A percentile compares a stretch with the other conserved stretches of the same genome.
Conservation (phyloP, 805 yeast genomes). For the Kodamaea restingae region DNA sequence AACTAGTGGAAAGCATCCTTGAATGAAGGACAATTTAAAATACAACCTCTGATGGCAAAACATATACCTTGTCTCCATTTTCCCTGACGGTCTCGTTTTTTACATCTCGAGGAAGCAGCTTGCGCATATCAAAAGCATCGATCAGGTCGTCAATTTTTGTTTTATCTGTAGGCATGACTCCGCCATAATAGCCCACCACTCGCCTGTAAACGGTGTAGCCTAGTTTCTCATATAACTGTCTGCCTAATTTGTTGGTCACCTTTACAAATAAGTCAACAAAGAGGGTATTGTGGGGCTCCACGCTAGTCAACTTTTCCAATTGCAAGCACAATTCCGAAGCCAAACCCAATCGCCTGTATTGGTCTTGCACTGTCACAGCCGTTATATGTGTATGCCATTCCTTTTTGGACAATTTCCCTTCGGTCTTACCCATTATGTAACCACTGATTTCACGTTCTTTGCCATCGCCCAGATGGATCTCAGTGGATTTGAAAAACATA, state of each 20-base stretch:
- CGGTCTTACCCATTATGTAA: constrained; percentile 95
- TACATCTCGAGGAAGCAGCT: constrained; percentile 54
- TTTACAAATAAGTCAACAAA: constrained; percentile 91
- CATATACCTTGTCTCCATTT: constrained; percentile 58
- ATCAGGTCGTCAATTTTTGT: constrained; percentile 55
- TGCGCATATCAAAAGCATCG: constrained; percentile 89
- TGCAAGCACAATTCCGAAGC: constrained; percentile 77
- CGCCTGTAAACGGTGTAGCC: constrained; percentile 84
- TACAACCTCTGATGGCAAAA: constrained; percentile 61
- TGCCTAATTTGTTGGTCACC: constrained; percentile 76
- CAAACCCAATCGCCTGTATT: constrained; percentile 78
- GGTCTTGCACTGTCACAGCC: constrained; percentile 85
- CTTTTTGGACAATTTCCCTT: constrained; percentile 58
- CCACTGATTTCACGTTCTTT: constrained; percentile 44
- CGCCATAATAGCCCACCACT: constrained; percentile 84
- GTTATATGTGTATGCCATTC: constrained; percentile 98
- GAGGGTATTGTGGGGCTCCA: constrained; percentile 69
- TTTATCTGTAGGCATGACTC: constrained; percentile 43
- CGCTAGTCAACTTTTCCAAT: constrained; percentile 66
- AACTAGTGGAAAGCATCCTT: not conserved
- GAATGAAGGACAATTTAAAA: constrained; percentile 36
- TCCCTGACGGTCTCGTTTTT: constrained; percentile 50
- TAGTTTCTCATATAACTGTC: constrained; percentile 75
- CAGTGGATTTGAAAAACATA: constrained; percentile 72
- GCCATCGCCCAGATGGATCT: constrained; percentile 22